A percentile compares a stretch with the other conserved stretches of the same genome.
These are phyloP conservation scores for Phyllostachys edulis DNA, from an alignment of 176 grass and related monocot genomes.

Conservation along the genomic window DNA sequence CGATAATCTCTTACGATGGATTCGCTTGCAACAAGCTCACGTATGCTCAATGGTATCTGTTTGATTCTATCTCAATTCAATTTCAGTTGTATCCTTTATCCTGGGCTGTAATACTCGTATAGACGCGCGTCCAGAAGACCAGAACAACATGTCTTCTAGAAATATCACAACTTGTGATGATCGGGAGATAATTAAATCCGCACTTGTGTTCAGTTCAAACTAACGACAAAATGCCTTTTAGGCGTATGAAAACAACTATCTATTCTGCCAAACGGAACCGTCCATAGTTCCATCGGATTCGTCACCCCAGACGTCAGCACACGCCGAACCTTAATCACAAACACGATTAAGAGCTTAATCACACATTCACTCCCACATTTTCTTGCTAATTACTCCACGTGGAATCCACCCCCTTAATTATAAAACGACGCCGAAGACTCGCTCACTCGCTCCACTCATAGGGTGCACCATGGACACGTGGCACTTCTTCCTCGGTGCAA, in stretches of 20 bases:
- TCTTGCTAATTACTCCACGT: not conserved
- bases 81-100: not conserved
- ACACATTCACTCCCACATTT: no score
- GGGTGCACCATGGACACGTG: constrained; percentile 7
- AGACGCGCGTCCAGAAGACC: not conserved
- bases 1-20: no score
- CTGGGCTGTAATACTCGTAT: not conserved
- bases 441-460: not conserved
- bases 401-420: not conserved
- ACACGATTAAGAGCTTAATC: not conserved
- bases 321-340: not conserved
- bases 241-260: no score
- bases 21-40: no score
- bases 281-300: not conserved
- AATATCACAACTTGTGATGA: no score
- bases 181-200: no score
- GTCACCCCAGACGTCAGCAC: not conserved
- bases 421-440: not conserved
- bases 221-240: no score
- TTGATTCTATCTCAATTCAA: no score
- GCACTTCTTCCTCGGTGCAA: constrained; percentile 1
- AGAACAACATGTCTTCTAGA: not conserved
- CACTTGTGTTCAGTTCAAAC: no score
- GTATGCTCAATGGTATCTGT: no score
- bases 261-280: not conserved